phyloP scores from a whole-genome alignment of 2,329 filamentous ascomycete genomes.

The Torrubiella hemipterigena region DNA sequence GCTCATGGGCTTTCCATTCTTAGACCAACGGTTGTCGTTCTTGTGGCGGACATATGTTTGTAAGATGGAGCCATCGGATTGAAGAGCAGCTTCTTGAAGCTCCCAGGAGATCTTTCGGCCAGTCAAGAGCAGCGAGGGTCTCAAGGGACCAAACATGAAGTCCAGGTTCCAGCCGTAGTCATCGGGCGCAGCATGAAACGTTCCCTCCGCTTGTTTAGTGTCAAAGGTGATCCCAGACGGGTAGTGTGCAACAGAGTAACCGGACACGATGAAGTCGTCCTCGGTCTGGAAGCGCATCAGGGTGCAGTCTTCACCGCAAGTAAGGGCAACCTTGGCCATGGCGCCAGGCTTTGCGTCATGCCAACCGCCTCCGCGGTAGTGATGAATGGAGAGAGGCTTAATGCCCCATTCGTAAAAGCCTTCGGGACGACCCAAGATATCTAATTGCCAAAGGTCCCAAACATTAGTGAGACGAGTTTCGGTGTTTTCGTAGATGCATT shows the following conservation, averaged over 20 bases:
- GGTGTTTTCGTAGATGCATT: conserved; percentile 53
- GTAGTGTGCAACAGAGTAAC: conserved; percentile 48
- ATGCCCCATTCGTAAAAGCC: conserved; percentile 54
- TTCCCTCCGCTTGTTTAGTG: conserved; percentile 37
- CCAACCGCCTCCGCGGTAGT: conserved; percentile 51
- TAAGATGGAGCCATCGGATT: conserved; percentile 35
- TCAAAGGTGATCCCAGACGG: conserved; percentile 37
- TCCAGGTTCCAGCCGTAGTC: conserved; percentile 39
- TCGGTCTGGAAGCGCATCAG: conserved; percentile 44
- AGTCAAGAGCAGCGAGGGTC: conserved; percentile 32
- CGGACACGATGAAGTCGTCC: conserved; percentile 43
- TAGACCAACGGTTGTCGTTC: conserved; percentile 41
- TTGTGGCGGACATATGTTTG: conserved; percentile 42
- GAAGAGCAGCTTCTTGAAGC: conserved; percentile 34
- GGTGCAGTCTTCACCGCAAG: conserved; percentile 49
- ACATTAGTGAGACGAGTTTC: conserved; percentile 44
- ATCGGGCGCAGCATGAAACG: conserved; percentile 35
- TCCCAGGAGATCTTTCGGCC: conserved; percentile 43
- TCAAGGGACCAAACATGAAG: conserved; percentile 37
- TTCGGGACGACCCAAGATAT: conserved; percentile 46
- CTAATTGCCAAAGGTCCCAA: conserved; percentile 48
- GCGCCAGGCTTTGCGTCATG: conserved; percentile 41
- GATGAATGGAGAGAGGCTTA: conserved; percentile 48
- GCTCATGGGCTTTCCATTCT: conserved; percentile 36
- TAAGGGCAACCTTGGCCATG: conserved; percentile 43